Evolutionary conservation across 2,329 filamentous ascomycete species (phyloP).

Genomic region (Alternaria triticimaculans): DNA sequence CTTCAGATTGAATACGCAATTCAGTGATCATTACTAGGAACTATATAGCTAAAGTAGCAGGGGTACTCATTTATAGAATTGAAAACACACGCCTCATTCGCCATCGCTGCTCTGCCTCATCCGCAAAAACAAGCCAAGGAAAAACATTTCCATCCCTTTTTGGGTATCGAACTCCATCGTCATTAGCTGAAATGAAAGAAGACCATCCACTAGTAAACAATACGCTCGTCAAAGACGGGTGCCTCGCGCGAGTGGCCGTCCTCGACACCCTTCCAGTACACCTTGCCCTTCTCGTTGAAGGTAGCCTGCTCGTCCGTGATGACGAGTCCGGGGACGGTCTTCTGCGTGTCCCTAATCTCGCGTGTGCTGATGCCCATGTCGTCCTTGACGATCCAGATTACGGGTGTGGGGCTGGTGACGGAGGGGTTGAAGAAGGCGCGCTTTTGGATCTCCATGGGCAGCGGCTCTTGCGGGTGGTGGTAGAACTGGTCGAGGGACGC

Average conservation of each 20-base stretch:
- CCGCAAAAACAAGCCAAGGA: neutral
- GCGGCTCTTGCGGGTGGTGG: constrained; percentile 38
- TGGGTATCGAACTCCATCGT: constrained; percentile 2
- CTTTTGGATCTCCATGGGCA: constrained; percentile 45
- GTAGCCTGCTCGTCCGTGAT: constrained; percentile 55
- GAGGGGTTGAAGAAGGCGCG: constrained; percentile 55
- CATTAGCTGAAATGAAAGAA: neutral
- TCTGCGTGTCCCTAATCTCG: constrained; percentile 51
- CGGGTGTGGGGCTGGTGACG: constrained; percentile 52
- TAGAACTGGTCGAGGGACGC: constrained; percentile 43
- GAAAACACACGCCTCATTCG: neutral
- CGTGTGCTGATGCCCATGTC: constrained; percentile 52
- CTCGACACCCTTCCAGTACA: constrained; percentile 51
- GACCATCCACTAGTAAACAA: constrained; percentile 38
- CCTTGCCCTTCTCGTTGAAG: constrained; percentile 54
- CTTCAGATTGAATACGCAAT: too few species aligned
- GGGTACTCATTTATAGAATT: neutral
- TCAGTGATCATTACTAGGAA: neutral
- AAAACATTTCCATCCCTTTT: neutral
- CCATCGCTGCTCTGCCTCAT: neutral
- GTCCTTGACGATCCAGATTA: constrained; percentile 56
- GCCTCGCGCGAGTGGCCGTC: constrained; percentile 51
- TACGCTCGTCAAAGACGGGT: constrained; percentile 51
- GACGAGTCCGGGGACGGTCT: constrained; percentile 45
- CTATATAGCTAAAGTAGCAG: neutral